Conservation (phyloP, 306 rosid species). For the Trifolium dubium region DNA sequence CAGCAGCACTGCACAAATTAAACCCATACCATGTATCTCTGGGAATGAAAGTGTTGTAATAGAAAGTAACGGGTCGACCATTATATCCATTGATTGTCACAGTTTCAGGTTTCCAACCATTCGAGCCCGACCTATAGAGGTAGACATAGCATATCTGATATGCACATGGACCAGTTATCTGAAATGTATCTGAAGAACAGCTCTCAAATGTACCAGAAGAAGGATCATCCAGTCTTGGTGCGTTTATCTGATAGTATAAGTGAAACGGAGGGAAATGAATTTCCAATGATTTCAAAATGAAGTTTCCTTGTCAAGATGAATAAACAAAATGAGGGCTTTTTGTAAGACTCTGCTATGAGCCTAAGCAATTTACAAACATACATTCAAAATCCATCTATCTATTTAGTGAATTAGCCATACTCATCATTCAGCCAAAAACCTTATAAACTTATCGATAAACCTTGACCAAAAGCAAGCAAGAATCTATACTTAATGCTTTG, state of each 20-base stretch:
- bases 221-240: conserved; percentile 55
- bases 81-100: conserved; percentile 69
- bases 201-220: conserved; percentile 51
- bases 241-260: conserved; percentile 47
- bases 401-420: conserved; percentile 7
- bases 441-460: neutral
- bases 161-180: conserved; percentile 57
- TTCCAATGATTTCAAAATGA: conserved; percentile 21
- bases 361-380: conserved; percentile 14
- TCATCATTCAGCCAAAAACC: conserved; percentile 14
- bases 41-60: conserved; percentile 71
- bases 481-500: neutral
- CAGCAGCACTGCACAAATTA: conserved; percentile 57
- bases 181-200: conserved; percentile 56
- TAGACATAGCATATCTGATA: conserved; percentile 68
- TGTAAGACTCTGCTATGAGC: conserved; percentile 11
- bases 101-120: conserved; percentile 80
- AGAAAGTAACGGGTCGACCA: conserved; percentile 64
- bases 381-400: conserved; percentile 24
- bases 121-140: conserved; percentile 68
- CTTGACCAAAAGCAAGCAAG: conserved; percentile 10
- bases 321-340: neutral
- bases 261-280: conserved; percentile 17
- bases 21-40: conserved; percentile 78
- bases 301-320: neutral